Evolutionary conservation across 192 early-diverging fungal species (phyloP).

Genomic region (Glomus cerebriforme): DNA sequence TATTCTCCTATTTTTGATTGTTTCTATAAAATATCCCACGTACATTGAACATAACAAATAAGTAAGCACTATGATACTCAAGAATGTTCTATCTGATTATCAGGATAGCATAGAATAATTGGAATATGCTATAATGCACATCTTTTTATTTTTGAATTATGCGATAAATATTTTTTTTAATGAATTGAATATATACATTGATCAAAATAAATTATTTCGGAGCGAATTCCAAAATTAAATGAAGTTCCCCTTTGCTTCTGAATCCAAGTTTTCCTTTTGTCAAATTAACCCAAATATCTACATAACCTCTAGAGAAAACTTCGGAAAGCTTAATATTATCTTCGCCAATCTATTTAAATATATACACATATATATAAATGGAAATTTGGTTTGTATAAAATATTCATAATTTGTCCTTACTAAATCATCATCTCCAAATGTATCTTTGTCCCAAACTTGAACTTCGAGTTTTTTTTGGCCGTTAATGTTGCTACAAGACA

Average conservation of each 20-base stretch:
- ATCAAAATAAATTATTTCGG: too few species aligned
- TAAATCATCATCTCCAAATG: constrained; percentile 20
- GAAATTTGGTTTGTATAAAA: neutral
- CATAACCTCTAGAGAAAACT: neutral
- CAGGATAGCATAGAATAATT: too few species aligned
- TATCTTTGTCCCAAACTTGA: constrained; percentile 36
- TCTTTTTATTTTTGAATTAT: too few species aligned
- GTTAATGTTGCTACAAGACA: constrained; percentile 9
- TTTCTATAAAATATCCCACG: too few species aligned
- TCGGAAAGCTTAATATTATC: constrained; percentile 29
- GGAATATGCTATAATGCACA: too few species aligned
- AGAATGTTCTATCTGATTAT: too few species aligned
- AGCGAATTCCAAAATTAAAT: constrained; percentile 3
- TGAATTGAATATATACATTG: too few species aligned
- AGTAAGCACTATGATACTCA: too few species aligned
- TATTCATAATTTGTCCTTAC: neutral
- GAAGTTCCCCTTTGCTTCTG: constrained; percentile 30
- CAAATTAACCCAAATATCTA: constrained; percentile 32
- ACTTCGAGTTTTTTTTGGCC: constrained; percentile 1
- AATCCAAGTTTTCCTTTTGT: constrained; percentile 32
- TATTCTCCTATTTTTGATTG: too few species aligned
- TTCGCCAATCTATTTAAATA: constrained; percentile 30
- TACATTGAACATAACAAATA: too few species aligned
- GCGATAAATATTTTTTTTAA: too few species aligned
- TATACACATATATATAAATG: neutral